Base-by-base conservation (phyloP, 495 filamentous ascomycete species). In the Penicillium coffeae region DNA sequence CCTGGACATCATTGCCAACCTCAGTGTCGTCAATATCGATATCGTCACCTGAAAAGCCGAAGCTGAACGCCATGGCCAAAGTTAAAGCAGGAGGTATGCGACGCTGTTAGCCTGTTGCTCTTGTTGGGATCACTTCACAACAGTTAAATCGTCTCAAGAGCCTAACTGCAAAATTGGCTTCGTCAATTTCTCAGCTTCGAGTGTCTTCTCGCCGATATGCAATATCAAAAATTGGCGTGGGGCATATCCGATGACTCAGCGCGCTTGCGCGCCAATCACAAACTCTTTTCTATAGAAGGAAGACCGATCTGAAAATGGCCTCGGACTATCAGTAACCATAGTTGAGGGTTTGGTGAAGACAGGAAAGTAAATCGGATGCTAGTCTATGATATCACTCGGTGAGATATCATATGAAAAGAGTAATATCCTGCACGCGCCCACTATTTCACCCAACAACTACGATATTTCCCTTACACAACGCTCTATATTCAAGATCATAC, bases 21-120 rank as follows among this genome's bases (percentile, higher is more conserved):
- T 72, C 52, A 40, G 71, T 58, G 8, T 75, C 75, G 45, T 79
- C 79, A 14, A 80, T 73, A 50, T 90, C 88, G 71, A 90, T 91
- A 58, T 94, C 90, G 54, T 94, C 89, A 8, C 86, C 88, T 1
- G 78, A 78, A 63, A 95, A 94, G 25, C 83, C 83, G 56, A 95
- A 95, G 51, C 78, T 86, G 67, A 95, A 93, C 3, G 73, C 49
- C 60, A 64, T 64, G 36, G 21, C 38, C n/a, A 25, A 38, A 16
- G 22, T 9, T 32, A 20, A 30, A 33, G 32, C 14, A 20, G 14
- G 5, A 8, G 4, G 37, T 16, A 6, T 40, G 38, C 12, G 38
- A 8, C 25, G 25, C 10, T 30, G 38, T 41, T 12, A 40, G n/a
- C 38, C 38, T 8, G 3, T 7, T 3, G n/a, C 6, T 25, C 21